Base-by-base conservation (phyloP, 306 rosid species). In the Elaeagnus macrophylla region DNA sequence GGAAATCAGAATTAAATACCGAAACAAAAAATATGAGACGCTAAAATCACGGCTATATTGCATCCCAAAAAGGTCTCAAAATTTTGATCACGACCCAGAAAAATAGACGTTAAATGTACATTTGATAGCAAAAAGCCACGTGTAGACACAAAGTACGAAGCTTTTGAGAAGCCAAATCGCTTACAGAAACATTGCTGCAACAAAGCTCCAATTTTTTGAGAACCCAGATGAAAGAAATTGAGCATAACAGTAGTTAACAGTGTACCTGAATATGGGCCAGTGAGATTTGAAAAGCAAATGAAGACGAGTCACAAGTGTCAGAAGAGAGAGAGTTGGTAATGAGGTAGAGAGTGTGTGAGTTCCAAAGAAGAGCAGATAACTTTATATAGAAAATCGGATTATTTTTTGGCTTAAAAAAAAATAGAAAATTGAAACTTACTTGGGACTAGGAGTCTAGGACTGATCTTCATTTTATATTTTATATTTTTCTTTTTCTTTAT, bases 211-310 rank as follows among this genome's bases (percentile, higher is more conserved):
- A 20, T 51, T 60, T 18, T 72, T 44, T 53, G 43, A 10, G 19
- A 10, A 68, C 59, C 62, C 59, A 69, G 62, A 46, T 57, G 37
- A 15, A 37, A 64, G 39, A 54, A 12, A 48, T 35, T 37, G 46
- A 54, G 48, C 10, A 17, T 52, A 16, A 47, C 4, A 37, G 40
- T 51, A n/a, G 56, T 48, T 12, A 60, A 45, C 52, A 47, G 58
- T 15, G 76, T 80, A 83, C 94, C 94, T 74, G 74, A 65, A 69
- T 42, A 59, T 20, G 68, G 56, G 67, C 52, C 51, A 55, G 61
- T 60, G 8, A 25, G 69, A 60, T 51, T 53, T 8, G 57, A 53
- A n/a, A 38, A 15, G 15, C 40, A 59, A 49, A 60, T 14, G 67
- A 74, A 12, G 67, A 72, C 38, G 44, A 54, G 7, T 8, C 54